Evolutionary conservation across 345 rosid genomes (phyloP).

Genomic region (Aquilaria sinensis): DNA sequence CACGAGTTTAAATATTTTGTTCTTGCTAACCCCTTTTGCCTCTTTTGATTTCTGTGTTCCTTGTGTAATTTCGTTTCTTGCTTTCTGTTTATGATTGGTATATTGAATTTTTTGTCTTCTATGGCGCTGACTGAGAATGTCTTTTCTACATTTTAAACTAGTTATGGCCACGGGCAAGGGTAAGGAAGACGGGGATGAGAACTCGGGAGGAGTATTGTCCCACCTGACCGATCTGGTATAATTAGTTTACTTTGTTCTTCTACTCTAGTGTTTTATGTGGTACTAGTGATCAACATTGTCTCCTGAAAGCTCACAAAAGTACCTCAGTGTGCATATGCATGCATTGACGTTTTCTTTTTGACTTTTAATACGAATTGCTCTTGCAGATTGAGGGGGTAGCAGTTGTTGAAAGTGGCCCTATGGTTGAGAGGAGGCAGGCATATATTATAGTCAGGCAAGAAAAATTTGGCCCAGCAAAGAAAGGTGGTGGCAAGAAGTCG

Average conservation of each 20-base stretch:
- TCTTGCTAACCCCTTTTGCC: too few relatives aligned
- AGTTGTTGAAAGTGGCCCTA: constrained; percentile 65
- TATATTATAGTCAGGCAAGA: constrained; percentile 58
- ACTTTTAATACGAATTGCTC: constrained; percentile 8
- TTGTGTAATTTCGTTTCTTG: too few relatives aligned
- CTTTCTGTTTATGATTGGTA: too few relatives aligned
- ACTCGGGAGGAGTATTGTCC: constrained; percentile 55
- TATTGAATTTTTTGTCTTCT: not conserved
- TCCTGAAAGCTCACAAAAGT: not conserved
- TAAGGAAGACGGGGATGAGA: constrained; percentile 44
- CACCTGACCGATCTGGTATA: constrained; percentile 54
- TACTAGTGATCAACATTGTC: not conserved
- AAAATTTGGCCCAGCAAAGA: constrained; percentile 71
- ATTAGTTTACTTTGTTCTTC: not conserved
- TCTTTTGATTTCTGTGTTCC: too few relatives aligned
- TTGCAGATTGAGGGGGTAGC: constrained; percentile 59
- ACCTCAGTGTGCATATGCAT: too few relatives aligned
- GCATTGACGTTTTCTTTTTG: not conserved
- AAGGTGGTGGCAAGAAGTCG: constrained; percentile 40
- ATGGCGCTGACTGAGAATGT: not conserved
- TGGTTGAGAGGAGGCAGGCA: constrained; percentile 52
- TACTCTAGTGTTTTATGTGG: not conserved
- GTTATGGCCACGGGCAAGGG: constrained; percentile 54
- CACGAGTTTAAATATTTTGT: too few relatives aligned
- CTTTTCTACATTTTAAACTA: constrained; percentile 24